phyloP scores from a whole-genome alignment of 768 basidiomycete species.

The Lentinula sp. region DNA sequence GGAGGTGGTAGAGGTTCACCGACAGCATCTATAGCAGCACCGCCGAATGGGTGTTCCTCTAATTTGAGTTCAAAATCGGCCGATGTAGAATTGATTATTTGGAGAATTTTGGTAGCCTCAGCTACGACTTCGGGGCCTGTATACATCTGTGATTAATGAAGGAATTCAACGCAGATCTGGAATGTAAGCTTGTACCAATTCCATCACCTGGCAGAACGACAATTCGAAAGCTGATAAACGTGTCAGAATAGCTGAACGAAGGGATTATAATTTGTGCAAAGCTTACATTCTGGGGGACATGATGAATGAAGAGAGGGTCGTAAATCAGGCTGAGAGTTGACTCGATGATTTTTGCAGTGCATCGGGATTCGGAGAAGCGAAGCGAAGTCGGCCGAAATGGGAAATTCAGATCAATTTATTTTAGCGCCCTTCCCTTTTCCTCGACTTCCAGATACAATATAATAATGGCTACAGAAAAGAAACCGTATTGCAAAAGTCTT shows the following conservation, averaged over 20 bases:
- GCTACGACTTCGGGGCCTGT: constrained; percentile 84
- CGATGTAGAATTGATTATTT: constrained; percentile 59
- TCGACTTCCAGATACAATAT: not conserved
- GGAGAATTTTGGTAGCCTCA: constrained; percentile 80
- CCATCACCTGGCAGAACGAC: constrained; percentile 94
- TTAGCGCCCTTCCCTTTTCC: not conserved
- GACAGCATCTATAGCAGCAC: constrained; percentile 82
- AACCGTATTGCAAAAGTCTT: constrained; percentile 63
- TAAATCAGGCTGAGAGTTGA: not conserved
- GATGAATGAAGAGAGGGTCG: not conserved
- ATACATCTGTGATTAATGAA: not conserved
- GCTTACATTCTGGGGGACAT: constrained; percentile 44
- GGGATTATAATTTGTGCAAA: not conserved
- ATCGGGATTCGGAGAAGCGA: not conserved
- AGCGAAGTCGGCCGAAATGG: not conserved
- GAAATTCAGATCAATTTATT: not conserved
- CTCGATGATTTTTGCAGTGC: not conserved
- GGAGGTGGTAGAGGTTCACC: constrained; percentile 82
- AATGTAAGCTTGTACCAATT: constrained; percentile 57
- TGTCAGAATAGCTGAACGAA: not conserved
- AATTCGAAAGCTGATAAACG: constrained; percentile 67
- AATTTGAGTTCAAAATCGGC: constrained; percentile 68
- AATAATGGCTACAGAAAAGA: constrained; percentile 2
- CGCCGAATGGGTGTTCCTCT: constrained; percentile 79
- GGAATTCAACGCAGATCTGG: not conserved